phyloP scores from a whole-genome alignment of 108 stramenopile species.

The Nannochloropsis gaditana region DNA sequence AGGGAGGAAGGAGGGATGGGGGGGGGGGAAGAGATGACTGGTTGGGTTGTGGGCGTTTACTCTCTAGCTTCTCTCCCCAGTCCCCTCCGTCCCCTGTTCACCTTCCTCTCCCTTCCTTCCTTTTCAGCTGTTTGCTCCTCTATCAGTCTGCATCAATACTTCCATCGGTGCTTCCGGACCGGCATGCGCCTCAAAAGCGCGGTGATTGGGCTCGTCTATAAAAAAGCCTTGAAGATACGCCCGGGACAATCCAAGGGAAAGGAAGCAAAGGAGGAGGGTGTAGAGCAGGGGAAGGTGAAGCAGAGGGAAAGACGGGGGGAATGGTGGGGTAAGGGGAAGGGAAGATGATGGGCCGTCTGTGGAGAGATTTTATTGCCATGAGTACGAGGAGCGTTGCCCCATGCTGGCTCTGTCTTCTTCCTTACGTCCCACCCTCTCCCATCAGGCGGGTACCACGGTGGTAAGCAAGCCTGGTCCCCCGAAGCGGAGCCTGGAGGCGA shows the following conservation, averaged over 20 bases:
- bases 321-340: not conserved
- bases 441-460: no score
- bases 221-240: constrained; percentile 69
- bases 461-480: not conserved
- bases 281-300: constrained; percentile 58
- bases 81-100: not conserved
- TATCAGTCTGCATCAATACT: constrained; percentile 82
- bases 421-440: no score
- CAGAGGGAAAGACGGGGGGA: constrained; percentile 56
- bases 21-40: not conserved
- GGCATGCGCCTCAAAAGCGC: constrained; percentile 75
- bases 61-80: not conserved
- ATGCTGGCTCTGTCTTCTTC: no score
- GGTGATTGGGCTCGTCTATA: constrained; percentile 70
- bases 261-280: not conserved
- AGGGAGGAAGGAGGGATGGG: not conserved
- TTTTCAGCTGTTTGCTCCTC: constrained; percentile 27
- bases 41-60: not conserved
- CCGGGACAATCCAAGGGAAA: constrained; percentile 7
- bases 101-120: constrained; percentile 39
- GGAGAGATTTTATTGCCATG: no score
- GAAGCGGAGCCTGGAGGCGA: not conserved
- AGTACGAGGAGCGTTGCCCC: no score
- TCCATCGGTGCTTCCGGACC: constrained; percentile 75
- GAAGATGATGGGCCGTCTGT: no score